These are phyloP conservation scores for Eurotiales sp. DNA, from an alignment of 2,329 filamentous ascomycete genomes.

Conservation along the genomic window DNA sequence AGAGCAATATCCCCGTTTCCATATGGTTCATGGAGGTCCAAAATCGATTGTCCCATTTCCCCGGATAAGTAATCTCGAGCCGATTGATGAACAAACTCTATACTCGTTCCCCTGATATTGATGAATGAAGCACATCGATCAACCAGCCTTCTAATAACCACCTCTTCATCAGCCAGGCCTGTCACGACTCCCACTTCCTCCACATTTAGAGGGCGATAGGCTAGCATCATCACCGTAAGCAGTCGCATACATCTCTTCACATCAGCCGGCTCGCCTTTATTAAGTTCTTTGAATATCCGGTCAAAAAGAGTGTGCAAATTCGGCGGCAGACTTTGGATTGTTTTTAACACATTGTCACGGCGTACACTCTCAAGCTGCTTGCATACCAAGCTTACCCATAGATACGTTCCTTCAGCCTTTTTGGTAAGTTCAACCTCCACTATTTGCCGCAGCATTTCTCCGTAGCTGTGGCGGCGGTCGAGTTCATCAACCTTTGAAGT, in stretches of 20 bases:
- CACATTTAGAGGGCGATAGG: conserved; percentile 23
- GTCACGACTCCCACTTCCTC: conserved; percentile 23
- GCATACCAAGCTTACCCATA: conserved; percentile 28
- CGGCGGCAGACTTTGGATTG: conserved; percentile 19
- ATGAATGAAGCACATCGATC: conserved; percentile 24
- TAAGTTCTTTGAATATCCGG: conserved; percentile 20
- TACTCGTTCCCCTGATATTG: conserved; percentile 16
- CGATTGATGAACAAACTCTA: conserved; percentile 29
- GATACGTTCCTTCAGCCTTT: conserved; percentile 22
- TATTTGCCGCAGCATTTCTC: conserved; percentile 14
- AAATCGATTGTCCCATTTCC: conserved; percentile 12
- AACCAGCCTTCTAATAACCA: neutral
- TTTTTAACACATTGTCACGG: neutral
- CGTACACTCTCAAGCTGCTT: conserved; percentile 18
- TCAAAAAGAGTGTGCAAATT: conserved; percentile 23
- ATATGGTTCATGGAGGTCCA: conserved; percentile 11
- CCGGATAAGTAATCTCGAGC: conserved; percentile 24
- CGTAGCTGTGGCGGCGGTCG: conserved; percentile 15
- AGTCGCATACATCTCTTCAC: conserved; percentile 21
- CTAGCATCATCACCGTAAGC: conserved; percentile 23
- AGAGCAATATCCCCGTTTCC: neutral
- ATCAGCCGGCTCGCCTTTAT: conserved; percentile 13
- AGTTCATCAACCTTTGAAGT: conserved; percentile 20
- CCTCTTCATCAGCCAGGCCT: conserved; percentile 16
- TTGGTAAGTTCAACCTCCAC: neutral